Percentiles rank a stretch among this genome's conserved stretches.
phyloP scores from a whole-genome alignment of 139 green algal genomes.

The Auxenochlorella protothecoides region DNA sequence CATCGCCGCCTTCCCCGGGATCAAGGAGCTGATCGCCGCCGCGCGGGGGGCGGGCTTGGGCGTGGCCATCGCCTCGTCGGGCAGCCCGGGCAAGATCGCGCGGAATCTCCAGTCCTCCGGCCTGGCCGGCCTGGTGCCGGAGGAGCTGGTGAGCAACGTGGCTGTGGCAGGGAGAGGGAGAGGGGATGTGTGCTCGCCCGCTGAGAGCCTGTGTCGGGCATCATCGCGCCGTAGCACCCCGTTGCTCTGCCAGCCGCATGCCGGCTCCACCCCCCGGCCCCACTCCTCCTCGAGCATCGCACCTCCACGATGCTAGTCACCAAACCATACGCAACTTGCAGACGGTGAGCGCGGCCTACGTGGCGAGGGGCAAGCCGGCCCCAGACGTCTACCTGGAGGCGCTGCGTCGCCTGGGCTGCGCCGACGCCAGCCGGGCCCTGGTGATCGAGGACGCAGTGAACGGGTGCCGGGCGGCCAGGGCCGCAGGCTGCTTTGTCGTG shows the following conservation, averaged over 20 bases:
- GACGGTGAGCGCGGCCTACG: slow-evolving; percentile 32
- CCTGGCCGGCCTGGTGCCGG: slow-evolving; percentile 30
- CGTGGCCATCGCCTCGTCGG: slow-evolving; percentile 39
- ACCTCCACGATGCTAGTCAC: too few species aligned
- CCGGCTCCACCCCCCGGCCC: background rate
- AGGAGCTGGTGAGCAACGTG: slow-evolving; percentile 10
- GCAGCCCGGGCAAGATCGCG: slow-evolving; percentile 54
- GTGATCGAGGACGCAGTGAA: slow-evolving; percentile 68
- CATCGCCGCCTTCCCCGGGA: slow-evolving; percentile 32
- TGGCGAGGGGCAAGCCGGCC: slow-evolving; percentile 51
- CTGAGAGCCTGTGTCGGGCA: background rate
- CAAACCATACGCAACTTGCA: background rate
- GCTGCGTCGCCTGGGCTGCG: slow-evolving; percentile 42
- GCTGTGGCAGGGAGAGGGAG: background rate
- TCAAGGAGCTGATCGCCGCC: slow-evolving; percentile 17
- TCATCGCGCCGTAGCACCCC: background rate
- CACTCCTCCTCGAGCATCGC: too few species aligned
- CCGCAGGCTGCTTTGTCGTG: slow-evolving; percentile 34
- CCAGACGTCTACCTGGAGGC: slow-evolving; percentile 70
- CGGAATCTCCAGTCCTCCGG: slow-evolving; percentile 46
- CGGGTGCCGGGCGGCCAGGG: slow-evolving; percentile 45
- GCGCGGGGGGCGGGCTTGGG: slow-evolving; percentile 14
- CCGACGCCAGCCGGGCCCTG: slow-evolving; percentile 23
- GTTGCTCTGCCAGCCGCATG: background rate
- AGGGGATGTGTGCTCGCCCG: background rate